Percentiles rank a stretch among this genome's conserved stretches.
phyloP scores from a whole-genome alignment of 164 flowering plant species.

The Warburgia ugandensis region DNA sequence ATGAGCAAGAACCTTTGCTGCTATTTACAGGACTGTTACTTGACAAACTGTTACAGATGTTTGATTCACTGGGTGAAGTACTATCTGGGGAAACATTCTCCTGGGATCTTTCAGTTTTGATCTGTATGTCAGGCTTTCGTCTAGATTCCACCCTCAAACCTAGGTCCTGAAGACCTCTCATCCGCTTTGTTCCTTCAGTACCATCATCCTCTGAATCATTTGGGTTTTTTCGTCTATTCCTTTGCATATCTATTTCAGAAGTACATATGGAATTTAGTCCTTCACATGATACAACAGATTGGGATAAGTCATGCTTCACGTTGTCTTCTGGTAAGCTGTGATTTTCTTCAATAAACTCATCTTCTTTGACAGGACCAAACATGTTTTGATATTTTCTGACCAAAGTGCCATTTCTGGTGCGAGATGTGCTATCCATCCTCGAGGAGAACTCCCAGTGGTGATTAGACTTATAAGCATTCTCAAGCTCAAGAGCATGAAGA shows the following conservation, averaged over 20 bases:
- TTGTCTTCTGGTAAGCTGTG: conserved; percentile 24
- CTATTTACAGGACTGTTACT: conserved; percentile 31
- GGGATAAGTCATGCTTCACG: conserved; percentile 51
- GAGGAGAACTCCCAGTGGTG: background rate
- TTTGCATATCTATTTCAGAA: conserved; percentile 26
- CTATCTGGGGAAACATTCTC: conserved; percentile 27
- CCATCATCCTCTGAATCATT: conserved; percentile 94
- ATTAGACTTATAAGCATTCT: conserved; percentile 33
- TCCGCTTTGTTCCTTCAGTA: conserved; percentile 60
- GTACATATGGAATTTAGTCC: conserved; percentile 31
- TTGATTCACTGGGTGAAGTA: conserved; percentile 22
- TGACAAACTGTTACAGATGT: conserved; percentile 19
- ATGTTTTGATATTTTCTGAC: conserved; percentile 21
- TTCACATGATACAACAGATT: conserved; percentile 55
- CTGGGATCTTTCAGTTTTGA: conserved; percentile 23
- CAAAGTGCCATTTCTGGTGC: conserved; percentile 15
- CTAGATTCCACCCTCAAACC: conserved; percentile 37
- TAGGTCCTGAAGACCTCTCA: conserved; percentile 85
- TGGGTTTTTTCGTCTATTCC: conserved; percentile 51
- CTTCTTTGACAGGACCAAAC: conserved; percentile 22
- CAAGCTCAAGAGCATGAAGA: conserved; percentile 80
- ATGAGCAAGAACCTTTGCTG: conserved; percentile 24
- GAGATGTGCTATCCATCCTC: conserved; percentile 18
- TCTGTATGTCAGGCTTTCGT: conserved; percentile 9
- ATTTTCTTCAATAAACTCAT: conserved; percentile 25